These are phyloP conservation scores for Pelargonium australe DNA, from an alignment of 441 rosid species.

Conservation along the genomic window DNA sequence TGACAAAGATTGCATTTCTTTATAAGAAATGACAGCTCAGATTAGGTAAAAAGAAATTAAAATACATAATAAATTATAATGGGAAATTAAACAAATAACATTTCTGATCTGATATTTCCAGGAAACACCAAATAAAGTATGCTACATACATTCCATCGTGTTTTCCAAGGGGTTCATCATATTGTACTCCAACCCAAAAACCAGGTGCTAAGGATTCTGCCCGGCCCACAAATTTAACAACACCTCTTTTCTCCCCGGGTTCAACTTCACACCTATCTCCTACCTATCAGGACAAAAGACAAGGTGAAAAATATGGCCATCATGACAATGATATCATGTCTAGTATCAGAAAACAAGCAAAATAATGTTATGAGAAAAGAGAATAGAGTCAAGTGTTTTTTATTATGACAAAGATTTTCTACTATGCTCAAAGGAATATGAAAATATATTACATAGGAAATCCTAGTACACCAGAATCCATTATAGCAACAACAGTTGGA, in stretches of 20 bases:
- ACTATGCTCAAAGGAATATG: no score
- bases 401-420: no score
- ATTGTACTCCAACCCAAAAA: conserved; percentile 92
- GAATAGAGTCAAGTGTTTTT: no score
- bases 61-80: neutral
- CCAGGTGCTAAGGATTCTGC: conserved; percentile 81
- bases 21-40: neutral
- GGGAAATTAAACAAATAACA: neutral
- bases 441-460: no score
- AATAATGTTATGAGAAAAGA: no score
- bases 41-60: neutral
- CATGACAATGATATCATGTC: no score
- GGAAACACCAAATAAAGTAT: neutral
- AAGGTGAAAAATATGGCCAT: neutral
- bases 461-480: no score
- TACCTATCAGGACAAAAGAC: conserved; percentile 36
- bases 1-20: neutral
- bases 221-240: conserved; percentile 72
- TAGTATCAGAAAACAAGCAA: no score
- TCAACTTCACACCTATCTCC: conserved; percentile 95
- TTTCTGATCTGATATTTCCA: neutral
- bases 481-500: no score
- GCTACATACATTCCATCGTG: conserved; percentile 84
- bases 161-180: conserved; percentile 91
- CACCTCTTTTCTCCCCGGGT: conserved; percentile 90